Base-by-base conservation (phyloP, 805 yeast species). In the Cyberlindnera amylophila region DNA sequence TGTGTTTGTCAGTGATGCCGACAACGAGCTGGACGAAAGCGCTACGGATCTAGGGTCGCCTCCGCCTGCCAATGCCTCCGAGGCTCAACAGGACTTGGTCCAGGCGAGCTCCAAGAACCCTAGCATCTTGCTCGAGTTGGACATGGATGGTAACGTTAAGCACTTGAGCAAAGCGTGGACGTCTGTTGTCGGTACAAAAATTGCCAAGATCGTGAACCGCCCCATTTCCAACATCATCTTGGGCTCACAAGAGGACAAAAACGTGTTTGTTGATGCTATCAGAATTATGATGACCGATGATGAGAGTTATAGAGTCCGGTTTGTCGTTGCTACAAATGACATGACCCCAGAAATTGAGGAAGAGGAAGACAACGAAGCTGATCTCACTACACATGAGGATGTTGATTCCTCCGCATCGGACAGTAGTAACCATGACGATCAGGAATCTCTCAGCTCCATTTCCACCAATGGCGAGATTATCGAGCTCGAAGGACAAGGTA, bases 401-500 rank as follows among this genome's bases (percentile, higher is more conserved):
- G 44, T 44, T 7, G 50, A 49, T 10, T 15, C 36, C 2, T 62
- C 23, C 3, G 21, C 23, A n/a, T 21, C 42, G 1, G 38, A 39
- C 2, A 24, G 27, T 24, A 46, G 34, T 8, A 37, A 33, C n/a
- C n/a, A n/a, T n/a, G n/a, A n/a, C 4, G 67, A 66, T 38, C 51
- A 67, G 9, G 66, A 68, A 2, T 55, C 61, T 2, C 38, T 57
- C 12, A 57, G 62, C 38, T 53, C 67, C 1, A 48, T 72, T n/a
- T 65, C 76, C 0, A 79, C 81, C 15, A 79, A 80, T 53, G 84
- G 83, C 6, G 78, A 74, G 9, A 65, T 75, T 13, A 75, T 82
- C 8, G 91, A 86, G 51, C 66, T 90, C 31, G 98, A 91, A 61
- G 98, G 96, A 0, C 97, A 91, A 57, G 99, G 99, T 3, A 82